These are phyloP conservation scores for Amylocystis lapponica DNA, from an alignment of 768 basidiomycete genomes.

Conservation along the genomic window DNA sequence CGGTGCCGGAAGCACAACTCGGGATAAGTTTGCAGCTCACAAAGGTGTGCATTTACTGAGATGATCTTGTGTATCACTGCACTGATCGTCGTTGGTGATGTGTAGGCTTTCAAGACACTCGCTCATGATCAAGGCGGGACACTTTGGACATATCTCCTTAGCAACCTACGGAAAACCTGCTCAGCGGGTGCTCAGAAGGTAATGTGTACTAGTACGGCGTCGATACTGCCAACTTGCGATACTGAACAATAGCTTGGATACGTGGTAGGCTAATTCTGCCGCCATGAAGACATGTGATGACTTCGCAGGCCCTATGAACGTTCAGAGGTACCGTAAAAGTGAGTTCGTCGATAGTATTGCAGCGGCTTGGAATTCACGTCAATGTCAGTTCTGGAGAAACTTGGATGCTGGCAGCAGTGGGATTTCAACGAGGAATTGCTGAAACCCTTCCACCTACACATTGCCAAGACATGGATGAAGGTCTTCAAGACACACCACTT, in stretches of 20 bases:
- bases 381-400: slow-evolving; percentile 44
- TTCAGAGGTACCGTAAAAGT: slow-evolving; percentile 56
- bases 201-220: slow-evolving; percentile 16
- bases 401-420: slow-evolving; percentile 49
- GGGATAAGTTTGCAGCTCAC: slow-evolving; percentile 25
- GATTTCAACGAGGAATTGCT: slow-evolving; percentile 57
- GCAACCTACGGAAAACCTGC: slow-evolving; percentile 56
- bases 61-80: slow-evolving; percentile 6
- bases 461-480: slow-evolving; percentile 51
- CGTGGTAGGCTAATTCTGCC: slow-evolving; percentile 34
- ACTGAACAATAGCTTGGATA: background rate
- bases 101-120: slow-evolving; percentile 41
- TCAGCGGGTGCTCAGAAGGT: slow-evolving; percentile 45
- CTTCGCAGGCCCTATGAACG: slow-evolving; percentile 52
- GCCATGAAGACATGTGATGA: slow-evolving; percentile 44
- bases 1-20: slow-evolving; percentile 25
- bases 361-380: background rate
- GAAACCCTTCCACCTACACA: slow-evolving; percentile 53
- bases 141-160: slow-evolving; percentile 43
- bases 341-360: slow-evolving; percentile 14
- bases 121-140: slow-evolving; percentile 40
- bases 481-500: slow-evolving; percentile 59
- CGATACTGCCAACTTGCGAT: background rate
- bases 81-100: background rate
- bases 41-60: slow-evolving; percentile 38